phyloP scores from a whole-genome alignment of 306 rosid species.

The Quercus gilva region DNA sequence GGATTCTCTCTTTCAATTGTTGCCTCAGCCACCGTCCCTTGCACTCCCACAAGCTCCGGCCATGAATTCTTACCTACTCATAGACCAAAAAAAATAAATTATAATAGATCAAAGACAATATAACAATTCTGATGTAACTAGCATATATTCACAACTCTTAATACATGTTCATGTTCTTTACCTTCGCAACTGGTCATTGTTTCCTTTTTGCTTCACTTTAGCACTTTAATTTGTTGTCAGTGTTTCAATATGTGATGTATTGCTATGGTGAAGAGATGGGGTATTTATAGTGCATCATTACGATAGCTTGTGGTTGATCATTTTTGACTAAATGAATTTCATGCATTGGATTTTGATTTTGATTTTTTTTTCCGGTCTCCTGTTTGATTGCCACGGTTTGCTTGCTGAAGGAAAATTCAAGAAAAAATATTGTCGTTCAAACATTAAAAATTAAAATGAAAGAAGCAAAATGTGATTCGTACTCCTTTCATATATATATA shows the following conservation, averaged over 20 bases:
- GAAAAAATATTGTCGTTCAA: too few relatives aligned
- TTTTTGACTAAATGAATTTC: neutral
- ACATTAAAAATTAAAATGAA: too few relatives aligned
- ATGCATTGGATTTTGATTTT: neutral
- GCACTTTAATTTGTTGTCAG: neutral
- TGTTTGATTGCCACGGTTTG: too few relatives aligned
- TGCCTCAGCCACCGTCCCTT: conserved; percentile 34
- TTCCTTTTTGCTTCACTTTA: neutral
- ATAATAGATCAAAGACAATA: neutral
- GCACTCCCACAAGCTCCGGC: conserved; percentile 47
- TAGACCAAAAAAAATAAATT: neutral
- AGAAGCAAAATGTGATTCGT: too few relatives aligned
- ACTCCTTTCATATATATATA: too few relatives aligned
- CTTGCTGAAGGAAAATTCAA: too few relatives aligned
- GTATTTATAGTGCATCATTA: neutral
- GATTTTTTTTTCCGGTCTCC: too few relatives aligned
- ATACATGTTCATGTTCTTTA: neutral
- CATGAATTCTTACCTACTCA: conserved; percentile 51
- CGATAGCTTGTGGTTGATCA: neutral
- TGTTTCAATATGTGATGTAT: neutral
- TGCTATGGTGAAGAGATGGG: neutral
- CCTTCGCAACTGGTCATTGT: neutral
- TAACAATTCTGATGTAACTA: neutral
- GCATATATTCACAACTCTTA: neutral
- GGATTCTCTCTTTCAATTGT: conserved; percentile 47